Evolutionary conservation across 2,329 filamentous ascomycete genomes (phyloP), one percentile per base, ranked within the genome.

Genomic region (Helminthosporium solani): DNA sequence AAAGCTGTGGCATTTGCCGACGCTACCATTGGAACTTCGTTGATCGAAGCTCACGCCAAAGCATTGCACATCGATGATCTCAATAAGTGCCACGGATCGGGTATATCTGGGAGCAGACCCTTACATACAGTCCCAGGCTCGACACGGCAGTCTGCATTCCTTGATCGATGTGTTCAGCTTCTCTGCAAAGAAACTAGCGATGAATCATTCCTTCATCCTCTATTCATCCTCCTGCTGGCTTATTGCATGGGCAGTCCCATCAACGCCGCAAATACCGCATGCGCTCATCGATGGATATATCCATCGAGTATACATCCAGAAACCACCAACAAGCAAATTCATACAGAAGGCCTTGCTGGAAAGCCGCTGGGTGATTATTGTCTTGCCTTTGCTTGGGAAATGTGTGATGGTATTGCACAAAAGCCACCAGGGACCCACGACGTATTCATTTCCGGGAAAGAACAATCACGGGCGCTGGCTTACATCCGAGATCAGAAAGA

Each of bases 171-270:
- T 15, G 19, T 11, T 12, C 12, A 7, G 25, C 25, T 27, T 27
- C 28, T 42, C 18, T 8, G 15, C 18, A 3, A 35, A 3, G 7
- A 34, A 7, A 3, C 40, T 16, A 16, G 25, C 28, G 21, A 33
- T 7, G 27, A 19, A 7, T 7, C 25, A 12, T n/a, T 50, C 2
- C 12, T 51, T 7, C 52, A 55, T 27, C 52, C 52, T 7, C 37
- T 56, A 1, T 37, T 33, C 16, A 34, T 53, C 11, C 49, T 48
- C 12, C 40, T 55, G 11, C 18, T 55, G 11, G 47, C 52, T 2
- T 57, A 44, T 39, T 42, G 37, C 9, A 30, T 52, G 19, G 54
- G 52, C 14, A 52, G 52, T 15, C 49, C 52, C 1, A 33, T 57
- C 35, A 53, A 49, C 23, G 52, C 48, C 27, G 44, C 50, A 16